Base-by-base conservation (phyloP, 2,329 filamentous ascomycete species). In the Penicillium sp. region DNA sequence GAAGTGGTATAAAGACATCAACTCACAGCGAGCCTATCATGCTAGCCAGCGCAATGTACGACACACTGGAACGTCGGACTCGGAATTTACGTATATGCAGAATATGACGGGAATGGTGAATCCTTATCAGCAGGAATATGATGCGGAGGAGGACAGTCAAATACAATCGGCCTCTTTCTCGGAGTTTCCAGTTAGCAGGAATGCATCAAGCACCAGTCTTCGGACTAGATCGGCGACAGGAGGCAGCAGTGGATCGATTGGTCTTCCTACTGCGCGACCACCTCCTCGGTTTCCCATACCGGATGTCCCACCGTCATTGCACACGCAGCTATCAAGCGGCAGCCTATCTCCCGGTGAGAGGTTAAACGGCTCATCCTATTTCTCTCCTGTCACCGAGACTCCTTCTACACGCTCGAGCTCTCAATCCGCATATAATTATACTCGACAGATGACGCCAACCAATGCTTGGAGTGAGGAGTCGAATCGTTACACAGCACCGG, bases 401-500 rank as follows among this genome's bases (percentile, higher is more conserved):
- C 67, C 89, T 23, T 91, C 89, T 4, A 74, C 76, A 18, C 67
- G 77, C 55, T 79, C 77, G 14, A 79, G 75, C 60, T 78, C 77
- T 38, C 77, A 79, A 60, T 79, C 77, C 47, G 86, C 91, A 68
- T 95, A 91, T 65, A 84, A 86, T 43, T 95, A 96, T 66, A 87
- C 91, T 52, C 87, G 91, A 60, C 84, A 90, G 62, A 81, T 80
- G 11, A 87, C 86, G 1, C 86, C 90, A 1, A 70, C 86, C 61
- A 82, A 83, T 35, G 79, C 79, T 0, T 90, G 88, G 81, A 84
- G 86, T 66, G 90, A 96, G 60, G 82, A 85, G 23, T 85, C 83
- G 65, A 88, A 89, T 65, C 84, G 93, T 28, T 95, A 95, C 68
- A 96, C 93, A 0, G 91, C 93, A 8, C 93, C 93, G 20, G 91